Evolutionary conservation across 2,329 filamentous ascomycete species (phyloP), one percentile per base, ranked within the genome.

Genomic region (Talaromyces atroroseus): DNA sequence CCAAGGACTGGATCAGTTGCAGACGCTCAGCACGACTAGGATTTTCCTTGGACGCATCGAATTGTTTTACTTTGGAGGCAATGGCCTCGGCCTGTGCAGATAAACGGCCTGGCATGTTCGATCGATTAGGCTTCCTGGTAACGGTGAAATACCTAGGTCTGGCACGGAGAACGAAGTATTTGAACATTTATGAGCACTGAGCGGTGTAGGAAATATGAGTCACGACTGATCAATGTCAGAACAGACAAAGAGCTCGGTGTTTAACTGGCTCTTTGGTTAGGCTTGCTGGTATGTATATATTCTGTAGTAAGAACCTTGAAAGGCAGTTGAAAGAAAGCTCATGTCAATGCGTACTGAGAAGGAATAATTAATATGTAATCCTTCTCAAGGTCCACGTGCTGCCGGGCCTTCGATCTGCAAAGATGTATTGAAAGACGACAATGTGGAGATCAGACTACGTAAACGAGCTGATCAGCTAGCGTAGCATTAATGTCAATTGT

Each of bases 11-110:
- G 16, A 60, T 52, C 34, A 60, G 38, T 26, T 32, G 49, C 32
- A 60, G 38, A 44, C 59, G 57, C 40, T 60, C 56, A 7, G 59
- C 57, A 12, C 59, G 59, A 32, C 51, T 58, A 20, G 49, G 26
- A 14, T 54, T 42, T 1, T 54, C 50, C 2, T 36, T 26, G 2
- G 57, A 59, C 26, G 47, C 24, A 34, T 60, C 59, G 21, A 57
- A 55, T 21, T 56, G 26, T 44, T 59, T 59, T 34, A 60, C 49
- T 29, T 51, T 49, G 10, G 53, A 54, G 24, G 55, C 52, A 26
- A 60, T 56, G 11, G 53, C 46, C n/a, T 59, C 26, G 42, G 56
- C 18, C 32, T 63, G 50, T 42, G 59, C 21, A 38, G 59, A 36
- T 48, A 60, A 38, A 49, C 58, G 38, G 29, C 42, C 26, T 5